phyloP scores from a whole-genome alignment of 1,139 yeast genomes.

The Groenewaldozyma auringiensis region DNA sequence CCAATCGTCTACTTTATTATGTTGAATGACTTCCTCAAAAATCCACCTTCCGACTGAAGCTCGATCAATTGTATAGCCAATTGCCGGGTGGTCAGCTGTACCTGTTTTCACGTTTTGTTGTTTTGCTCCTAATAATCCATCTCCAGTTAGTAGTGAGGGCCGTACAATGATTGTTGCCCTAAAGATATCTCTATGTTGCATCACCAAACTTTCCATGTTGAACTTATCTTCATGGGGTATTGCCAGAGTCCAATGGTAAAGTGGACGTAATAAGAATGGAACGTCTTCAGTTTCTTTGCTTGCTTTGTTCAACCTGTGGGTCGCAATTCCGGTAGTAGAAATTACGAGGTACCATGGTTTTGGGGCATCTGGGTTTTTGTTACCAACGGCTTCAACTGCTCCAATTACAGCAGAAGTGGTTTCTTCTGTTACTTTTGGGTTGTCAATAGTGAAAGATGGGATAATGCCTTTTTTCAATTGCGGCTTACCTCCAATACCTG shows the following conservation, averaged over 20 bases:
- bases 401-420: background rate
- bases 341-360: background rate
- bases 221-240: slow-evolving; percentile 3
- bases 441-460: background rate
- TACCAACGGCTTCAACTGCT: background rate
- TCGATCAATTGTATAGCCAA: slow-evolving; percentile 2
- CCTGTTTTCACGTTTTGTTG: background rate
- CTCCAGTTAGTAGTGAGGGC: background rate
- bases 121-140: background rate
- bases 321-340: background rate
- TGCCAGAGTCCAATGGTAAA: background rate
- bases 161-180: background rate
- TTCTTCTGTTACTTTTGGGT: background rate
- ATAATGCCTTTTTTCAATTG: background rate
- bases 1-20: background rate
- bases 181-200: background rate
- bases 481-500: slow-evolving; percentile 1
- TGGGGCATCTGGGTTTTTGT: background rate
- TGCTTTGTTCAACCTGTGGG: background rate
- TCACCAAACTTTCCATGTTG: background rate
- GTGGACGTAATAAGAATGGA: background rate
- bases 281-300: background rate
- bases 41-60: slow-evolving; percentile 3
- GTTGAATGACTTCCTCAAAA: background rate
- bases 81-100: background rate